Conservation (phyloP, 345 rosid genomes). For the Populus simonii region DNA sequence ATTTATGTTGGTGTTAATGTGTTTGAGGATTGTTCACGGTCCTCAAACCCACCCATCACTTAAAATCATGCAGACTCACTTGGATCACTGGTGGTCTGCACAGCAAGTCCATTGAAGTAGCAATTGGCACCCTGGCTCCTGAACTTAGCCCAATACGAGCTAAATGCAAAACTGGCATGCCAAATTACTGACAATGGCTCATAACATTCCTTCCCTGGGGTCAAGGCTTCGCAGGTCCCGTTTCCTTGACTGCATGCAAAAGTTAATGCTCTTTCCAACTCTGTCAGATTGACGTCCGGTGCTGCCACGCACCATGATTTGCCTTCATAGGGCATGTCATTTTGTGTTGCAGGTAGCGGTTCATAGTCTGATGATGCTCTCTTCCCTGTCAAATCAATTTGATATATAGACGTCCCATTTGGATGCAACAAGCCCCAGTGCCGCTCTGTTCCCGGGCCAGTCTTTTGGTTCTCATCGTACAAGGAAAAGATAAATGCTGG, state of each 20-base stretch:
- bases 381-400: constrained; percentile 54
- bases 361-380: constrained; percentile 19
- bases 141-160: constrained; percentile 67
- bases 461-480: constrained; percentile 63
- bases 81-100: constrained; percentile 58
- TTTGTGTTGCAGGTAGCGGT: constrained; percentile 43
- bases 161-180: constrained; percentile 80
- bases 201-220: constrained; percentile 55
- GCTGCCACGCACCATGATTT: constrained; percentile 64
- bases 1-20: background rate
- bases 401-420: constrained; percentile 46
- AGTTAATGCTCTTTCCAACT: constrained; percentile 37
- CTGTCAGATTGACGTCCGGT: constrained; percentile 33
- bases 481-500: constrained; percentile 66
- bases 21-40: background rate
- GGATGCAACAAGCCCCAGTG: constrained; percentile 66
- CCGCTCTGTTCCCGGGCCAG: constrained; percentile 71
- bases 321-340: constrained; percentile 53
- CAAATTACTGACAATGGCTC: constrained; percentile 45
- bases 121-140: constrained; percentile 55
- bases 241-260: constrained; percentile 49
- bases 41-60: background rate
- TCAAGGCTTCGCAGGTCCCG: constrained; percentile 50
- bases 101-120: constrained; percentile 69
- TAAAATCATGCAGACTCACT: constrained; percentile 36